These are phyloP conservation scores for Microbotryomycetes sp. DNA, from an alignment of 1,284 basidiomycete genomes.

Conservation along the genomic window DNA sequence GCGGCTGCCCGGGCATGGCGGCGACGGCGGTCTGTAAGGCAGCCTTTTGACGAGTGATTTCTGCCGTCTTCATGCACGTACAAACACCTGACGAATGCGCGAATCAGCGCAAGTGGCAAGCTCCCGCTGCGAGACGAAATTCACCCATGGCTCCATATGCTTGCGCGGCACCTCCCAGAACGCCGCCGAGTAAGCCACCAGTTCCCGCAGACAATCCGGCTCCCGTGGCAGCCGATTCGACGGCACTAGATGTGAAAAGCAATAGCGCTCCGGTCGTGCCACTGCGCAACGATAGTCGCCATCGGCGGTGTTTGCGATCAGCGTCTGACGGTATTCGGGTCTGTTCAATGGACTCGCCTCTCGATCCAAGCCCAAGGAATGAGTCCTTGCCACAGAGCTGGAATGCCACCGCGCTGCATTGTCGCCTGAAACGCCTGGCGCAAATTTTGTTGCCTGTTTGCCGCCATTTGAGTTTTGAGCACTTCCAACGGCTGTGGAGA, in stretches of 20 bases:
- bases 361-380: slow-evolving; percentile 71
- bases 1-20: slow-evolving; percentile 42
- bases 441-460: slow-evolving; percentile 12
- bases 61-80: slow-evolving; percentile 49
- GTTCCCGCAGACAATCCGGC: slow-evolving; percentile 65
- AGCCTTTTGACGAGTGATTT: slow-evolving; percentile 95
- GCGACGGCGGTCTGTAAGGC: slow-evolving; percentile 73
- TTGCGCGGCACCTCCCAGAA: slow-evolving; percentile 94
- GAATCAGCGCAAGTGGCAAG: neutral
- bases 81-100: slow-evolving; percentile 22
- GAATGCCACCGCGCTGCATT: slow-evolving; percentile 62
- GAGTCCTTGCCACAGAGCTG: slow-evolving; percentile 94
- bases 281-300: slow-evolving; percentile 44
- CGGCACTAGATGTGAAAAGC: slow-evolving; percentile 88
- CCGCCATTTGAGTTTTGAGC: slow-evolving; percentile 28
- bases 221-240: slow-evolving; percentile 59
- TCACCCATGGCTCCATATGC: slow-evolving; percentile 93
- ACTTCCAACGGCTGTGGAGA: slow-evolving; percentile 23
- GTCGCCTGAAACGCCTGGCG: slow-evolving; percentile 11
- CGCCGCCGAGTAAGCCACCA: slow-evolving; percentile 87
- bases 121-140: neutral
- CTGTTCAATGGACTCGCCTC: too few species aligned
- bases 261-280: slow-evolving; percentile 96
- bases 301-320: slow-evolving; percentile 49
- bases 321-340: too few species aligned